A percentile compares a stretch with the other conserved stretches of the same genome.
These are phyloP conservation scores for Prunus mongolica DNA, from an alignment of 306 rosid genomes.

Conservation along the genomic window DNA sequence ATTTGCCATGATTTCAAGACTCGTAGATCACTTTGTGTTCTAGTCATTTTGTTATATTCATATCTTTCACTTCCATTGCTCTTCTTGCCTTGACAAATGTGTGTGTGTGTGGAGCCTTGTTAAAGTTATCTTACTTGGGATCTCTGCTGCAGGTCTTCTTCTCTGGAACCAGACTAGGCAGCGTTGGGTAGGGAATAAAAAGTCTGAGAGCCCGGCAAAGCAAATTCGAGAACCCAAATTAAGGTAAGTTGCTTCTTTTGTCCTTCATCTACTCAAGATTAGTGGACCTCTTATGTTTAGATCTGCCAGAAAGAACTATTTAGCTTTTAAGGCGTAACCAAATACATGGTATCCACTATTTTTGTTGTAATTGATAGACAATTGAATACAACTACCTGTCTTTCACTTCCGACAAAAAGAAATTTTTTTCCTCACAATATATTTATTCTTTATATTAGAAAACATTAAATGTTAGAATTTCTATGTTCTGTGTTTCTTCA, in stretches of 20 bases:
- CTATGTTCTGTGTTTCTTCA: not conserved
- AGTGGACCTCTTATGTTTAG: not conserved
- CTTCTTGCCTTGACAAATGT: not conserved
- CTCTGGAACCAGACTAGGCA: conserved; percentile 92
- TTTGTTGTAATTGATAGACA: not conserved
- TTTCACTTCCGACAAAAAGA: not conserved
- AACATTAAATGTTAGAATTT: not conserved
- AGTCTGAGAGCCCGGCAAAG: conserved; percentile 35
- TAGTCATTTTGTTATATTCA: not conserved
- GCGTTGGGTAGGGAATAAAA: conserved; percentile 75
- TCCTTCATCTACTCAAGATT: not conserved
- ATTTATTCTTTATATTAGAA: not conserved
- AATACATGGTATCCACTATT: not conserved
- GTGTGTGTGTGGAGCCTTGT: conserved; percentile 16
- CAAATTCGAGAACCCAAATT: conserved; percentile 75
- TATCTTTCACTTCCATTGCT: not conserved
- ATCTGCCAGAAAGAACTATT: not conserved
- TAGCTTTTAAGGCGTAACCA: not conserved
- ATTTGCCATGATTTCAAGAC: not conserved
- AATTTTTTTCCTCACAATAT: no score
- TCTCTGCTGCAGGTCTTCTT: conserved; percentile 65
- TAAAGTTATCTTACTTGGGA: conserved; percentile 1
- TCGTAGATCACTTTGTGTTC: not conserved
- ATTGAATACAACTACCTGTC: not conserved
- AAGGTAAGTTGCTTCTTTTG: conserved; percentile 41